These are phyloP conservation scores for Cercis canadensis DNA, from an alignment of 306 rosid genomes.

Conservation along the genomic window DNA sequence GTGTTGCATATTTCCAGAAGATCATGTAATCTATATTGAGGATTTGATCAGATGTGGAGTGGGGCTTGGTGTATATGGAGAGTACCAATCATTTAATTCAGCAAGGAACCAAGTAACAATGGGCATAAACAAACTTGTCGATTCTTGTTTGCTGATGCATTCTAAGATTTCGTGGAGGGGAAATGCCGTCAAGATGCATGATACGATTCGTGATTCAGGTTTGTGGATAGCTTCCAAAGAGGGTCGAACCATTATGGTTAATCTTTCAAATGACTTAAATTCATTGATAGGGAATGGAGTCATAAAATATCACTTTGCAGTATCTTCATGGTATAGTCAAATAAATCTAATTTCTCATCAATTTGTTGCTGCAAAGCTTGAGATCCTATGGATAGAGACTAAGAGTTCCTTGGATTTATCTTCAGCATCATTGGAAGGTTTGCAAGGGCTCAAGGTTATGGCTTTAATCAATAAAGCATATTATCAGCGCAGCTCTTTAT, in stretches of 20 bases:
- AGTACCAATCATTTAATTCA: no score
- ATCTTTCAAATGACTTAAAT: neutral
- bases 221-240: neutral
- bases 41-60: no score
- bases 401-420: neutral
- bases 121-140: neutral
- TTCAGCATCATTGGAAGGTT: constrained; percentile 12
- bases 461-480: neutral
- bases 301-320: neutral
- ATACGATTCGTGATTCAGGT: neutral
- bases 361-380: neutral
- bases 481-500: neutral
- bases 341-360: neutral
- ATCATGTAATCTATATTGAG: no score
- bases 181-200: neutral
- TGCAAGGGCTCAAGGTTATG: constrained; percentile 27
- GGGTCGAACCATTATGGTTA: neutral
- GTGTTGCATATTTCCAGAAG: no score
- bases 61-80: no score
- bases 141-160: neutral
- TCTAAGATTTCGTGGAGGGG: neutral
- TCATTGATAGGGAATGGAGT: neutral
- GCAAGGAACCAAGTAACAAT: no score
- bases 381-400: constrained; percentile 6
- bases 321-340: neutral